Base-by-base conservation (phyloP, 106 monocot species). In the Platanthera guangdongensis region DNA sequence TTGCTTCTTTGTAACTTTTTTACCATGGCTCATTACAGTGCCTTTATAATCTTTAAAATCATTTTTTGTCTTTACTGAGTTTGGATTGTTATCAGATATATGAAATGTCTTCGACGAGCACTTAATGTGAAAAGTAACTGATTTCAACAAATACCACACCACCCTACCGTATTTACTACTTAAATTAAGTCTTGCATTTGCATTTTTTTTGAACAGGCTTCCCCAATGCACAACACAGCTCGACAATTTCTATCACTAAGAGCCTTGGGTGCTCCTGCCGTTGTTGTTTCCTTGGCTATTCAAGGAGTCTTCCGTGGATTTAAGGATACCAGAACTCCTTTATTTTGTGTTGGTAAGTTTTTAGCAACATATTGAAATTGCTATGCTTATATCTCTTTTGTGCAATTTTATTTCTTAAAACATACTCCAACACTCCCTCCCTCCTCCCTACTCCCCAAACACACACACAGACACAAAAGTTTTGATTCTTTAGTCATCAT, bases 271-370 rank as follows among this genome's bases (percentile, higher is more conserved):
- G 99, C 99, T 74, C 99, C 99, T 79, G 99, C 99, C 77, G 86
- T 88, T 75, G 99, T 99, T 51, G 49, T 99, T 77, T 85, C 94
- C 72, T 80, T 99, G 62, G 99, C 94, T 45, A 82, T 94, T 78
- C 99, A 99, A 84, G 99, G 99, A 70, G 87, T 99, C n/a, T 99
- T 94, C 49, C 94, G 94, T 85, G 99, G 99, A 60, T 99, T 99
- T 75, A 99, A 99, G 84, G 99, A 99, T 84, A 94, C 92, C 32
- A 87, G 82, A 64, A 99, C 99, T 73, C 91, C 99, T 39, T 78
- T 99, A 60, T 72, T 92, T 79, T 94, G 90, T 83, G 77, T 94
- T 82, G 97, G 97, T 79, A 85, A 90, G 87, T 84, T 9, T 71
- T 4, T 19, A 30, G 32, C 65, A 10, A 73, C 7, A 7, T 70